Evolutionary conservation across 1,139 yeast genomes (phyloP).

Genomic region (Yamadazyma pseudoaaseri): DNA sequence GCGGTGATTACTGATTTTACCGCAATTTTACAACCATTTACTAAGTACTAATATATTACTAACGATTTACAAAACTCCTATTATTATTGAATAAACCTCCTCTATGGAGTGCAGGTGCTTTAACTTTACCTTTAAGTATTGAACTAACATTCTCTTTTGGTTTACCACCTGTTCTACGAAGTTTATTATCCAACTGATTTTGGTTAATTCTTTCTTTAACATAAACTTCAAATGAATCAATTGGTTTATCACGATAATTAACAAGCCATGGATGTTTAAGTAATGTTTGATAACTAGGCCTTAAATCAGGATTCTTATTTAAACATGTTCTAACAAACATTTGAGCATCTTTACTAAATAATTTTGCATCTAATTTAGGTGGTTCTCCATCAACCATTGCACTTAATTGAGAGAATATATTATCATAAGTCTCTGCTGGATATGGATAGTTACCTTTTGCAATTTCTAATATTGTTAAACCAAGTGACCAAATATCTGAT

Average conservation of each 20-base stretch:
- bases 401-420: conserved; percentile 87
- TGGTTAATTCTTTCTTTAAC: conserved; percentile 30
- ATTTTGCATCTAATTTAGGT: conserved; percentile 58
- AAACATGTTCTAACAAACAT: conserved; percentile 79
- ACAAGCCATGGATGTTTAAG: conserved; percentile 82
- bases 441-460: conserved; percentile 93
- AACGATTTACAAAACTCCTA: conserved; percentile 12
- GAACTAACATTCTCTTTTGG: conserved; percentile 35
- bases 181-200: conserved; percentile 18
- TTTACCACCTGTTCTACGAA: conserved; percentile 10
- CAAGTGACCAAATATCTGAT: conserved; percentile 95
- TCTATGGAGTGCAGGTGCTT: conserved; percentile 45
- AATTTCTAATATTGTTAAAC: conserved; percentile 82
- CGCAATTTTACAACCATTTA: too few species aligned
- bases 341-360: conserved; percentile 73
- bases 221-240: conserved; percentile 32
- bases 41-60: neutral
- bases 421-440: conserved; percentile 89
- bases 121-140: conserved; percentile 37
- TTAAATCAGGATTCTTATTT: conserved; percentile 72
- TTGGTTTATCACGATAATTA: conserved; percentile 36
- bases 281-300: conserved; percentile 81
- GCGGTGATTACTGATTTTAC: too few species aligned
- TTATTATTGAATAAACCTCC: conserved; percentile 28
- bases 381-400: conserved; percentile 98